Conservation (phyloP, 2,329 filamentous ascomycete species). For the Kalaharituber pfeilii region DNA sequence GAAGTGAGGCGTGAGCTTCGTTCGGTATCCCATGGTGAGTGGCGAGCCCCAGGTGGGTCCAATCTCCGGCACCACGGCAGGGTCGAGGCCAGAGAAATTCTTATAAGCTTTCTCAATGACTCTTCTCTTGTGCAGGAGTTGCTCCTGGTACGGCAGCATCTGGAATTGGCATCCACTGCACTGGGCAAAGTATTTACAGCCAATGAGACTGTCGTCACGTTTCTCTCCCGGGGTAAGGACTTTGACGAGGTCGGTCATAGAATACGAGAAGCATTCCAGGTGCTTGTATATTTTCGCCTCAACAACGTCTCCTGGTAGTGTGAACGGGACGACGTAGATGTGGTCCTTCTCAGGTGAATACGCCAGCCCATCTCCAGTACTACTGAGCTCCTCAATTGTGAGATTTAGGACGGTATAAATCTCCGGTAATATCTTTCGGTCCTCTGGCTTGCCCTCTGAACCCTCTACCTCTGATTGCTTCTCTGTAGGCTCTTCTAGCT, state of each 20-base stretch:
- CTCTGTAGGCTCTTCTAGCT: slow-evolving; percentile 13
- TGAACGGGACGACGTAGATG: slow-evolving; percentile 78
- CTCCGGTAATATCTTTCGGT: slow-evolving; percentile 33
- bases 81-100: slow-evolving; percentile 72
- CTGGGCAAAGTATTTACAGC: slow-evolving; percentile 68
- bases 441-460: slow-evolving; percentile 13
- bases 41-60: slow-evolving; percentile 79
- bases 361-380: slow-evolving; percentile 79
- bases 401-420: slow-evolving; percentile 62
- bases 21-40: slow-evolving; percentile 81
- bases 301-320: slow-evolving; percentile 66
- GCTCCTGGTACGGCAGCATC: slow-evolving; percentile 79
- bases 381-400: slow-evolving; percentile 65
- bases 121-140: slow-evolving; percentile 65
- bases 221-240: slow-evolving; percentile 54
- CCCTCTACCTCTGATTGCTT: slow-evolving; percentile 14
- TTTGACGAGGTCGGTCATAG: slow-evolving; percentile 69
- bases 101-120: slow-evolving; percentile 82
- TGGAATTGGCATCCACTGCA: slow-evolving; percentile 96
- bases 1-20: slow-evolving; percentile 94
- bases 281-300: slow-evolving; percentile 65
- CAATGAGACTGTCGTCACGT: slow-evolving; percentile 59
- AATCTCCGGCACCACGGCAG: slow-evolving; percentile 56
- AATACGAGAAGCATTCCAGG: slow-evolving; percentile 45
- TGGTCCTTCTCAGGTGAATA: slow-evolving; percentile 46